Evolutionary conservation across 495 filamentous ascomycete species (phyloP).

Genomic region (Penicillium argentinense): DNA sequence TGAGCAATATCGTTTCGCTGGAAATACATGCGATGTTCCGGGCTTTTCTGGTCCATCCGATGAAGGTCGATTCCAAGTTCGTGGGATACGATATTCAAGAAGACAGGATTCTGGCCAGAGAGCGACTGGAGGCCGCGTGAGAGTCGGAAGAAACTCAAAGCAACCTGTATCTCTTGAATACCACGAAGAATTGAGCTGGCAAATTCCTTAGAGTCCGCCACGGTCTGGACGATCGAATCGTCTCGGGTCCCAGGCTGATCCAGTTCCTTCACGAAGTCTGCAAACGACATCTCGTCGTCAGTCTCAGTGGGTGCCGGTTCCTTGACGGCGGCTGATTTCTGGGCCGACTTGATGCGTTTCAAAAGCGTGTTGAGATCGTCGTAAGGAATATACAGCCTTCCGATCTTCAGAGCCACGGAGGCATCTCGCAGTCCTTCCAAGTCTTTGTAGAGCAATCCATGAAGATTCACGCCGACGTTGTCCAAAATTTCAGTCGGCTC

Average conservation of each 20-base stretch:
- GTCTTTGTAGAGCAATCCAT: slow-evolving; percentile 87
- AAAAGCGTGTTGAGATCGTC: slow-evolving; percentile 75
- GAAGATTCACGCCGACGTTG: slow-evolving; percentile 81
- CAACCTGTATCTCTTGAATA: slow-evolving; percentile 94
- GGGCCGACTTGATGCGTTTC: slow-evolving; percentile 45
- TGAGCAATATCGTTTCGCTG: slow-evolving; percentile 89
- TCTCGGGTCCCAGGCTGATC: slow-evolving; percentile 71
- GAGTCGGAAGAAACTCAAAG: slow-evolving; percentile 86
- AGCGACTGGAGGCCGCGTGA: slow-evolving; percentile 71
- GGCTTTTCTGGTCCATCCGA: slow-evolving; percentile 87
- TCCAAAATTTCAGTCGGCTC: slow-evolving; percentile 91
- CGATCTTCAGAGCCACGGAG: slow-evolving; percentile 85
- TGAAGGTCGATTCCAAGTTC: slow-evolving; percentile 93
- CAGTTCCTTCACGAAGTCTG: slow-evolving; percentile 76
- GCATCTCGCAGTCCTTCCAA: slow-evolving; percentile 86
- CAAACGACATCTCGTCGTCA: slow-evolving; percentile 62
- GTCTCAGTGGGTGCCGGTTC: slow-evolving; percentile 39
- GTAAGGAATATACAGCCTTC: slow-evolving; percentile 83
- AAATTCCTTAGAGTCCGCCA: slow-evolving; percentile 93
- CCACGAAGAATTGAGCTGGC: slow-evolving; percentile 85
- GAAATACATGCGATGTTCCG: slow-evolving; percentile 99
- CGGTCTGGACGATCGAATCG: slow-evolving; percentile 75
- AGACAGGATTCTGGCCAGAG: slow-evolving; percentile 65
- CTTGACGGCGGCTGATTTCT: slow-evolving; percentile 26
- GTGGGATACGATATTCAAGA: slow-evolving; percentile 88